Base-by-base conservation (phyloP, 768 basidiomycete genomes). In the Trametes punicea region DNA sequence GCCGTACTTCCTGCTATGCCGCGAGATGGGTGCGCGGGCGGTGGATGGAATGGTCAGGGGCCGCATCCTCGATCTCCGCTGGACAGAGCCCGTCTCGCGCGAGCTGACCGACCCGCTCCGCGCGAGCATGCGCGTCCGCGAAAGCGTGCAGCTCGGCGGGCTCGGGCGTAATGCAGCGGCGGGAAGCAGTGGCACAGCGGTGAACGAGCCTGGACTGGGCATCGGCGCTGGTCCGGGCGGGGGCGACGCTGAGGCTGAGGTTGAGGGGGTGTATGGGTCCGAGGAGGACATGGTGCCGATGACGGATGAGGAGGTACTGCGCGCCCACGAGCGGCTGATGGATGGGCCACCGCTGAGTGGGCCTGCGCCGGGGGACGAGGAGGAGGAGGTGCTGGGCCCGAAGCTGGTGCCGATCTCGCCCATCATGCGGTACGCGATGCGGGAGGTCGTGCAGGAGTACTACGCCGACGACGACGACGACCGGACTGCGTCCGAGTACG, bases 41-140 rank as follows among this genome's bases (percentile, higher is more conserved):
- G 88, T 93, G 7, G 91, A 93, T 65, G 90, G 87, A 25, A 88
- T 93, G 88, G 81, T 93, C 44, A 83, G 84, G 57, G 88, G 84
- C 1, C 78, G 84, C 49, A 82, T 93, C 46, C 69, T 90, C 51
- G 87, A 90, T 66, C 67, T 90, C 61, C 76, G 88, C 48, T 90
- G 88, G 88, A 88, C 85, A 46, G 86, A 88, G 59, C 74, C 83
- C 1, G 77, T 88, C 23, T 81, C 83, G 45, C 76, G 72, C 62
- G 86, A 87, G 65, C 73, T 69, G 49, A 71, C 65, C 23, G 76
- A 74, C 56, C 38, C 60, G 26, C 36, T 62, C 55, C 36, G 55
- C 60, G 30, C 58, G 56, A 60, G 65, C 38, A 54, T 55, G 48
- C 46, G 51, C 36, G 59, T 50, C 42, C 51, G 55, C 60, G 56